Percentiles rank a stretch among this genome's conserved stretches.
phyloP scores from a whole-genome alignment of 129 eudicot genomes.

The Rutidosis leptorrhynchoides region DNA sequence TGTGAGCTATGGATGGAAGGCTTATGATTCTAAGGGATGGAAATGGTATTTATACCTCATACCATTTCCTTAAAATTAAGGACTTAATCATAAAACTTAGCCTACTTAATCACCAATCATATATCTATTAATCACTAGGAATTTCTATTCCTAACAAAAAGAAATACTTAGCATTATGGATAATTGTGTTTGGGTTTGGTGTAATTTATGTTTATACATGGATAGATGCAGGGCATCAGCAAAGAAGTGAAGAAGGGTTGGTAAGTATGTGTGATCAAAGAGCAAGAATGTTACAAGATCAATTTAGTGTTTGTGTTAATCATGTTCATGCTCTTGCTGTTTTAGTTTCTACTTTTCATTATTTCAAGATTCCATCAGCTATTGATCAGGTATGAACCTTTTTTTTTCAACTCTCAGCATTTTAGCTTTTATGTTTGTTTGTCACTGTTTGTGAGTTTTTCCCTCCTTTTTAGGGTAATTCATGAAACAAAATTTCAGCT shows the following conservation, averaged over 20 bases:
- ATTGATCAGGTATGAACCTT: conserved; percentile 63
- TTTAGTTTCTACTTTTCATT: conserved; percentile 75
- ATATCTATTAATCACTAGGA: too few species aligned
- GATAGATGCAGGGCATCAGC: conserved; percentile 50
- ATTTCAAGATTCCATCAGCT: conserved; percentile 67
- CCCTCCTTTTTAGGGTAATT: too few species aligned
- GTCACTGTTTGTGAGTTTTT: too few species aligned
- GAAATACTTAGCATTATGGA: conserved; percentile 40
- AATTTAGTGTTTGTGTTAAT: conserved; percentile 73
- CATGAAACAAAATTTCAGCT: background rate
- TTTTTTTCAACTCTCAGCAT: background rate
- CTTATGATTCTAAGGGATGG: too few species aligned
- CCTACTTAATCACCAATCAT: too few species aligned
- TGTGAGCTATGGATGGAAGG: too few species aligned
- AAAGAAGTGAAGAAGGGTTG: conserved; percentile 60
- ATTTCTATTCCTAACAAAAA: too few species aligned
- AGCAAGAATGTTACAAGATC: conserved; percentile 88
- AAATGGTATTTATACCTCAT: too few species aligned
- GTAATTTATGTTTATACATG: conserved; percentile 33
- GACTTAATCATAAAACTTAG: too few species aligned
- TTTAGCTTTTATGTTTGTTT: too few species aligned
- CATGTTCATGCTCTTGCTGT: conserved; percentile 90
- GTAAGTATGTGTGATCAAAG: conserved; percentile 87
- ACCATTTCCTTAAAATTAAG: too few species aligned
- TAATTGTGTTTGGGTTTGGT: conserved; percentile 28